Percentiles rank a stretch among this genome's conserved stretches.
phyloP scores from a whole-genome alignment of 2,329 filamentous ascomycete genomes.

The Colletotrichum liaoningense region DNA sequence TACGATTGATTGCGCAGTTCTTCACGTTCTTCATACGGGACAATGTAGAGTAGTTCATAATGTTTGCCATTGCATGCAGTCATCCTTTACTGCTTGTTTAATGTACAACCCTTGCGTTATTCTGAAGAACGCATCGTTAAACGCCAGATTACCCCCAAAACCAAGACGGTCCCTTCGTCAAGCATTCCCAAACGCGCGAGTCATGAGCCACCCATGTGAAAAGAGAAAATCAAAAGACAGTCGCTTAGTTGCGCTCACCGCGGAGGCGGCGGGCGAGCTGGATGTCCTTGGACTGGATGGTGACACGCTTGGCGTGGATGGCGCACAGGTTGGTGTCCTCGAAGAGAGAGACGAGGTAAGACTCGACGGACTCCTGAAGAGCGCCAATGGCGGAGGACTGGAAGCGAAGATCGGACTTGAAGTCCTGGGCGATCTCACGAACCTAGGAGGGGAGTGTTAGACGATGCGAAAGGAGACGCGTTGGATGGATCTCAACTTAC shows the following conservation, averaged over 20 bases:
- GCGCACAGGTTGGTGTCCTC: conserved; percentile 99
- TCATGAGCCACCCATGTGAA: conserved; percentile 52
- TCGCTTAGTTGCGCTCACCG: conserved; percentile 85
- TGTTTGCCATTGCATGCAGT: conserved; percentile 48
- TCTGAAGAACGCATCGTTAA: conserved; percentile 51
- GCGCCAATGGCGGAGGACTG: conserved; percentile 98
- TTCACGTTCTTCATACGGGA: no score
- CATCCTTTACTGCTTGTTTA: conserved; percentile 51
- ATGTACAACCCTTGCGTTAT: conserved; percentile 56
- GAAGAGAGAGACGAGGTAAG: conserved; percentile 97
- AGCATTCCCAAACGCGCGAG: conserved; percentile 51
- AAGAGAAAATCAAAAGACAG: conserved; percentile 40
- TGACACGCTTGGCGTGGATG: conserved; percentile 99
- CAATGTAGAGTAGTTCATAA: conserved; percentile 40
- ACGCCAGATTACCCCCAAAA: conserved; percentile 58
- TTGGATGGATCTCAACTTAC: conserved; percentile 56
- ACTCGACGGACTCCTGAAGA: conserved; percentile 98
- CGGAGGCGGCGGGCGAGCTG: conserved; percentile 95
- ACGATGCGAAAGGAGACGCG: not conserved
- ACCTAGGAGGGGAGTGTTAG: conserved; percentile 60
- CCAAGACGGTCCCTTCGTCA: conserved; percentile 48
- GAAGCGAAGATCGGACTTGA: conserved; percentile 96
- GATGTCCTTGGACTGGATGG: conserved; percentile 97
- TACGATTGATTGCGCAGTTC: no score
- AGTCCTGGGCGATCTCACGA: conserved; percentile 95